Evolutionary conservation across 1,284 basidiomycete species (phyloP), one percentile per base, ranked within the genome.

Genomic region (Pseudozyma pruni): DNA sequence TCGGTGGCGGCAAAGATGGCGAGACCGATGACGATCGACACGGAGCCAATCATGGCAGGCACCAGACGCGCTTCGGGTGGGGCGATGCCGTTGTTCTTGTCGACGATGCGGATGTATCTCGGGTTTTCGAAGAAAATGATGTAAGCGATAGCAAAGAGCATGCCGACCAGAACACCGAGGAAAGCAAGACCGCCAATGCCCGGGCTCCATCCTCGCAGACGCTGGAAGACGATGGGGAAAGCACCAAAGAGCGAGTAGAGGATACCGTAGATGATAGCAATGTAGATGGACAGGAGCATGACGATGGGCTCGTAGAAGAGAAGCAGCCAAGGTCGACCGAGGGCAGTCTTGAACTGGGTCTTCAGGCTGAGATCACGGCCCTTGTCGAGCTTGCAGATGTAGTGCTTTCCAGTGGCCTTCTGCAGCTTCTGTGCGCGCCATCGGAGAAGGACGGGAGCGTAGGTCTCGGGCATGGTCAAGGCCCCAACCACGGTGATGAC

Each of bases 251-350:
- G 60, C 10, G 67, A 58, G 45, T 81, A 81, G 20, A 71, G 43
- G 11, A 53, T 34, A 19, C 84, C 90, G 58, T 79, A 92, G 8
- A 91, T 85, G 79, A 95, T 93, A 0, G 91, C 91, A 8, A 91
- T 86, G 83, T 92, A 92, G 7, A 88, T 39, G 0, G 90, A 91
- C 23, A 90, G 83, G 3, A 88, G 86, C 7, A 89, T 82, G n/a
- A 93, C 83, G 87, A 93, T 91, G 2, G 91, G 91, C 81, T 93
- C 92, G 19, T 83, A 83, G 62, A 89, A 85, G 37, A 93, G 67
- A 31, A 84, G 74, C 32, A 64, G 27, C 78, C 78, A 82, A 10
- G 80, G 80, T 19, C 80, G 61, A 14, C 56, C 49, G 17, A 82
- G 68, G 16, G 73, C 60, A 6, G 69, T 63, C 44, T 64, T 72